Evolutionary conservation across 441 rosid species (phyloP).

Genomic region (Adansonia grandidieri): DNA sequence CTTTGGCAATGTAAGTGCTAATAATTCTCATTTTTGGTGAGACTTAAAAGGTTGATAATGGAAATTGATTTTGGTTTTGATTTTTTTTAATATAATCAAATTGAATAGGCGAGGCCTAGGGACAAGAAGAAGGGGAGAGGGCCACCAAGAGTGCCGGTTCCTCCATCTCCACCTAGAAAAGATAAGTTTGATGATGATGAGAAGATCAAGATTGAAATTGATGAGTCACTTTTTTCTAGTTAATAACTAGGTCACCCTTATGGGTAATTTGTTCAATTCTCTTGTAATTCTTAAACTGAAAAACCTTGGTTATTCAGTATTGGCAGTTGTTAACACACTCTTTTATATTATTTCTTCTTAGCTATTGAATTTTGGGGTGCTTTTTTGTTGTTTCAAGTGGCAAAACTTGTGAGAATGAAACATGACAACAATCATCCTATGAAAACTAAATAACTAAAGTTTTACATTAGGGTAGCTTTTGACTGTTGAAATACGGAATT

Average conservation of each 20-base stretch:
- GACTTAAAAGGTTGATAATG: neutral
- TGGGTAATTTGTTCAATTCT: neutral
- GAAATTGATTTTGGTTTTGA: neutral
- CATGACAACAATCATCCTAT: neutral
- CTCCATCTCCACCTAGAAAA: constrained; percentile 65
- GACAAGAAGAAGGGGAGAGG: constrained; percentile 88
- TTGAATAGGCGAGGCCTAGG: constrained; percentile 33
- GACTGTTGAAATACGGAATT: neutral
- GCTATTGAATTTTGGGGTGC: neutral
- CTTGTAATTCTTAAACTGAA: neutral
- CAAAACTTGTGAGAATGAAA: neutral
- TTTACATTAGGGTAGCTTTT: neutral
- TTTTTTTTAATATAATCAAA: neutral
- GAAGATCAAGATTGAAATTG: constrained; percentile 61
- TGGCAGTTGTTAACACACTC: constrained; percentile 4
- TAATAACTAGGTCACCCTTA: constrained; percentile 32
- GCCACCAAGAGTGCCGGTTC: constrained; percentile 70
- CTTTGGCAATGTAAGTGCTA: constrained; percentile 66
- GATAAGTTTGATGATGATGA: constrained; percentile 61
- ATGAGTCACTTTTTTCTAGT: constrained; percentile 63
- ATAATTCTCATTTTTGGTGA: neutral
- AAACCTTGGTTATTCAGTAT: neutral
- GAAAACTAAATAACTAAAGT: neutral
- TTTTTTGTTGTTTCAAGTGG: neutral
- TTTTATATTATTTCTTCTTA: neutral